Evolutionary conservation across 768 basidiomycete species (phyloP), one percentile per base, ranked within the genome.

Genomic region (Panellus pusillus): DNA sequence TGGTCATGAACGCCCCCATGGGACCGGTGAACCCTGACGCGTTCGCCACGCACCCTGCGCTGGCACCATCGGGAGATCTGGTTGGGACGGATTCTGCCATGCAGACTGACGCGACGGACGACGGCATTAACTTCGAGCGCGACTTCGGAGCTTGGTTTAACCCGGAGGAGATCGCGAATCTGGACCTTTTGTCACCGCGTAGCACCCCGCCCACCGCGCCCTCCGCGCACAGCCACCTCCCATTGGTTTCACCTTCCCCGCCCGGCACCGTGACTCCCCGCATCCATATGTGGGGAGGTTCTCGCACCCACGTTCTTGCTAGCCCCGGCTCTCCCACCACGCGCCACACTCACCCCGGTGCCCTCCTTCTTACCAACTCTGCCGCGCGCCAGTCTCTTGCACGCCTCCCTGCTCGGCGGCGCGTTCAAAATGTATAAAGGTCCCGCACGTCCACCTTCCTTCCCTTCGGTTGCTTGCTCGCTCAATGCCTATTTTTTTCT

Each of bases 381-480:
- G 72, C 66, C 47, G 83, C 83, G 9, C 80, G 84, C 62, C 74
- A 80, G 67, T 83, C 84, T 18, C 78, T 79, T 37, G 69, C 79
- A n/a, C 81, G 79, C 55, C 75, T 86, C 57, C 72, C 73, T 20
- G 65, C 74, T 24, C 71, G 76, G 52, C 66, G 78, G 52, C 79
- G 76, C 46, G 72, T 77, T 36, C 74, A 76, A 47, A 77, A 77
- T 63, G 69, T 73, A 28, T 60, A 50, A 39, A 45, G 32, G 18
- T 32, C 12, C 27, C 19, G 9, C 18, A 13, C 40, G 13, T n/a
- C 9, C 9, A 20, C 24, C 45, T 18, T 27, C 31, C 44, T 18
- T 20, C 28, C 37, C 32, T 31, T 46, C 20, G 9, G 27, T 43
- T 19, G 15, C 15, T 9, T 15, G 31, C 50, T 43, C 29, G 39